phyloP scores from a whole-genome alignment of 2,329 filamentous ascomycete species.

The Pseudogymnoascus sp. region DNA sequence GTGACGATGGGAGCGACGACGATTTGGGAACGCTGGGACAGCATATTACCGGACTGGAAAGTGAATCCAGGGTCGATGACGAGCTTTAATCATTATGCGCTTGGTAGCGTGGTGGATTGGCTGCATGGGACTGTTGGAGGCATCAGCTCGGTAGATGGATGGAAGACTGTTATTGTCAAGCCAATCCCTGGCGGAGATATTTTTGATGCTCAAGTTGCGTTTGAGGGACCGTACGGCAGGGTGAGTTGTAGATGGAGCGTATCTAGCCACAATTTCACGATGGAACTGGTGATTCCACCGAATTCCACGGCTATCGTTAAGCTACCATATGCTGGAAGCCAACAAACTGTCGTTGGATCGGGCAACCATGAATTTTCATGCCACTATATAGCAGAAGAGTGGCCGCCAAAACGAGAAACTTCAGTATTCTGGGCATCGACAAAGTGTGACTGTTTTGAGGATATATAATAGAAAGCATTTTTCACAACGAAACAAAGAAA shows the following conservation, averaged over 20 bases:
- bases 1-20: conserved; percentile 24
- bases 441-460: too few relatives aligned
- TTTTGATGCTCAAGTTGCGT: too few relatives aligned
- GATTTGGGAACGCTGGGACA: conserved; percentile 24
- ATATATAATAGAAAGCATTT: too few relatives aligned
- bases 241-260: too few relatives aligned
- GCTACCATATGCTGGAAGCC: not conserved
- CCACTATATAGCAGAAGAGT: not conserved
- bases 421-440: too few relatives aligned
- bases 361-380: not conserved
- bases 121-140: not conserved
- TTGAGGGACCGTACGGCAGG: too few relatives aligned
- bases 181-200: too few relatives aligned
- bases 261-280: conserved; percentile 10
- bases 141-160: too few relatives aligned
- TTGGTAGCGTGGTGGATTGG: conserved; percentile 11
- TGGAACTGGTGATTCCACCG: conserved; percentile 19
- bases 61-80: conserved; percentile 23
- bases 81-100: conserved; percentile 23
- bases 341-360: not conserved
- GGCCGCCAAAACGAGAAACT: conserved; percentile 14
- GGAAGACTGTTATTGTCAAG: too few relatives aligned
- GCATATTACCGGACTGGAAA: conserved; percentile 19
- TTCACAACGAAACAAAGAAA: too few relatives aligned
- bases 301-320: conserved; percentile 13